Evolutionary conservation across 2,329 filamentous ascomycete genomes (phyloP).

Genomic region (Colletotrichum acutatum): DNA sequence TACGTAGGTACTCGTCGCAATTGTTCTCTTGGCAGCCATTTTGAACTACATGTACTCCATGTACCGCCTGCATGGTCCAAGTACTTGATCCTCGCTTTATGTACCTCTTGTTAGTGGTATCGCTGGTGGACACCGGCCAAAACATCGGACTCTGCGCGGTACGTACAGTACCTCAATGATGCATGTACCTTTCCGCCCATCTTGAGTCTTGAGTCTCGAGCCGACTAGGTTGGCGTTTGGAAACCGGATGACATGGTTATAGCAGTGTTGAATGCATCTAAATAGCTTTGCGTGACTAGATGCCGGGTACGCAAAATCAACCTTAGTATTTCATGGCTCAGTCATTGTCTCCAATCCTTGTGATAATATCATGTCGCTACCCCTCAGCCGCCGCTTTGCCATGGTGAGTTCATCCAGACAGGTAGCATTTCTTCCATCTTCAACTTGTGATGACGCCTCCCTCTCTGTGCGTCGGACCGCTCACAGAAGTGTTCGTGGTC

Average conservation of each 20-base stretch:
- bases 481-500: neutral
- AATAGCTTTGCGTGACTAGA: neutral
- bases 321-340: neutral
- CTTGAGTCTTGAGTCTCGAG: neutral
- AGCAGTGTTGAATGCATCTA: neutral
- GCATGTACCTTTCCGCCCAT: neutral
- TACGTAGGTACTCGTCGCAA: neutral
- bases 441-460: neutral
- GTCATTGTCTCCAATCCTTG: neutral
- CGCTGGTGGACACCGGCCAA: slow-evolving; percentile 28
- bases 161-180: slow-evolving; percentile 27
- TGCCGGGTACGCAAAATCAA: neutral
- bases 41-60: slow-evolving; percentile 11
- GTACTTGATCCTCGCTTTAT: slow-evolving; percentile 25
- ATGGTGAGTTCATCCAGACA: neutral
- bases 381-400: neutral
- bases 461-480: neutral
- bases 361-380: neutral
- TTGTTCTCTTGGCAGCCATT: neutral
- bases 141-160: slow-evolving; percentile 27
- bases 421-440: neutral
- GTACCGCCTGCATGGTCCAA: slow-evolving; percentile 21
- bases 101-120: slow-evolving; percentile 33
- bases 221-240: neutral
- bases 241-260: neutral